Percentiles rank a stretch among this genome's conserved stretches.
These are phyloP conservation scores for Collybia sp. DNA, from an alignment of 768 basidiomycete genomes.

Conservation along the genomic window DNA sequence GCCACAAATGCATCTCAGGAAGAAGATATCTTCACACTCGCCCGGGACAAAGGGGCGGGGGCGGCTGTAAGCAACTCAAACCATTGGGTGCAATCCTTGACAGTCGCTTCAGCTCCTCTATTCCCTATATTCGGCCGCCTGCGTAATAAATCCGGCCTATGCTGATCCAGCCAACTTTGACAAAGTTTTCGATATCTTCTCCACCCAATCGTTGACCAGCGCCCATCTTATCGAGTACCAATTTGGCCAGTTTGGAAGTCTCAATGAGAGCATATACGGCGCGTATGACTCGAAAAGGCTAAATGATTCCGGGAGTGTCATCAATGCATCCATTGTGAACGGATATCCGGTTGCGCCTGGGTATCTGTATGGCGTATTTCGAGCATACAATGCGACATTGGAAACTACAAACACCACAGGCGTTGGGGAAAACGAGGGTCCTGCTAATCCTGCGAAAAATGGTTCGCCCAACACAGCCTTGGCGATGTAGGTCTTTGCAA, in stretches of 20 bases:
- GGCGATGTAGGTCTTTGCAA: constrained; percentile 58
- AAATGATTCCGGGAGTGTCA: constrained; percentile 42
- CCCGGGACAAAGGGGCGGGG: constrained; percentile 71
- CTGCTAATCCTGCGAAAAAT: constrained; percentile 8
- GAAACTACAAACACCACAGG: constrained; percentile 15
- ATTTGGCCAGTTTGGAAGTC: constrained; percentile 52
- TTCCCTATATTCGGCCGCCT: constrained; percentile 65
- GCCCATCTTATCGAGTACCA: constrained; percentile 55
- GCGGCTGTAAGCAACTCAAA: constrained; percentile 57
- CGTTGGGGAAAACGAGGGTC: constrained; percentile 15
- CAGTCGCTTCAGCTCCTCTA: constrained; percentile 66
- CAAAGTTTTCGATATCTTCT: constrained; percentile 72
- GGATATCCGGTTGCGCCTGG: constrained; percentile 42
- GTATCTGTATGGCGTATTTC: constrained; percentile 69
- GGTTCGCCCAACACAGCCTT: constrained; percentile 46
- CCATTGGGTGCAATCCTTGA: background rate
- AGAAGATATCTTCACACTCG: constrained; percentile 79
- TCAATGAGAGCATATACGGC: constrained; percentile 45
- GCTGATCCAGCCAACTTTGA: constrained; percentile 58
- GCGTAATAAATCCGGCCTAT: constrained; percentile 73
- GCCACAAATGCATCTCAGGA: constrained; percentile 56
- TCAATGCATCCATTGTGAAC: constrained; percentile 39
- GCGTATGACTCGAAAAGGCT: constrained; percentile 60
- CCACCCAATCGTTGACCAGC: constrained; percentile 58
- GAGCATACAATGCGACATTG: constrained; percentile 57